phyloP scores from a whole-genome alignment of 495 filamentous ascomycete genomes.

The Aspergillus kassunensis region DNA sequence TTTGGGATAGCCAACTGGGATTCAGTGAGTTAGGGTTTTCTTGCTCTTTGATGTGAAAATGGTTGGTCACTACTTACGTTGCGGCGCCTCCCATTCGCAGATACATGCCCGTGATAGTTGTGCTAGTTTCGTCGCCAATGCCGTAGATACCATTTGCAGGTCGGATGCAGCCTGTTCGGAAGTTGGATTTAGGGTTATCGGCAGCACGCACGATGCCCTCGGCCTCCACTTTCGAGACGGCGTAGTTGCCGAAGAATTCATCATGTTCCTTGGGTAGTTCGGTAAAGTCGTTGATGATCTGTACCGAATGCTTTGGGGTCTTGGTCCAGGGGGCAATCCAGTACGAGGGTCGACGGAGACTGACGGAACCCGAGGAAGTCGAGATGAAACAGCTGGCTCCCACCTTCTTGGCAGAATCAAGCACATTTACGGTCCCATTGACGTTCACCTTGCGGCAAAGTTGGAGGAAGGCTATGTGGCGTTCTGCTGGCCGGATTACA shows the following conservation, averaged over 20 bases:
- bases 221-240: constrained; percentile 49
- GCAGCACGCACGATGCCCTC: constrained; percentile 48
- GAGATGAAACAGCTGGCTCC: constrained; percentile 51
- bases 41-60: no score
- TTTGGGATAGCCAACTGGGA: constrained; percentile 42
- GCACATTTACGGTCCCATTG: constrained; percentile 47
- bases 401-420: constrained; percentile 41
- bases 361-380: constrained; percentile 53
- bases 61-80: constrained; percentile 31
- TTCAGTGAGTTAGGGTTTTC: constrained; percentile 21
- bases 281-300: constrained; percentile 46
- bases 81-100: constrained; percentile 29
- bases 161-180: constrained; percentile 55
- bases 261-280: constrained; percentile 40
- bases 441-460: constrained; percentile 50
- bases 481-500: constrained; percentile 46
- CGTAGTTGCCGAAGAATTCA: constrained; percentile 55
- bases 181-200: constrained; percentile 33
- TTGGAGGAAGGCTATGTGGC: constrained; percentile 41
- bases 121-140: constrained; percentile 47
- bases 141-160: constrained; percentile 59
- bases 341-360: constrained; percentile 38
- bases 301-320: constrained; percentile 35
- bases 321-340: constrained; percentile 48
- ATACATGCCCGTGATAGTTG: constrained; percentile 40